phyloP scores from a whole-genome alignment of 257 asterid species.

The Hygrophila difformis region DNA sequence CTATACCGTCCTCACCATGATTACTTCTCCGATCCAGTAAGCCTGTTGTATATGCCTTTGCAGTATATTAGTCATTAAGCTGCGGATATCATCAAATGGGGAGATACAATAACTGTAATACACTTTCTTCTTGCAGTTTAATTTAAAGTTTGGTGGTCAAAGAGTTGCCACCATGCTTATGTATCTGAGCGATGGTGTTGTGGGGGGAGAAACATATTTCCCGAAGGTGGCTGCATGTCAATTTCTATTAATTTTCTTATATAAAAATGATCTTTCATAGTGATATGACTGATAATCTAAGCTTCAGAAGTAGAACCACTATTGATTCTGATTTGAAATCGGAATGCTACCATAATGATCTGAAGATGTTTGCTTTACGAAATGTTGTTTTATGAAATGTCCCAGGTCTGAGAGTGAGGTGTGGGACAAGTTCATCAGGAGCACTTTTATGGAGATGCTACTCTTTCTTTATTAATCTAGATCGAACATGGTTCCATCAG shows the following conservation, averaged over 20 bases:
- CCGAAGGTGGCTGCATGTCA: constrained; percentile 34
- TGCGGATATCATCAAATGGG: not conserved
- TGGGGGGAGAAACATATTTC: constrained; percentile 71
- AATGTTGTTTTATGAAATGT: no score
- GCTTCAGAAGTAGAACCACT: not conserved
- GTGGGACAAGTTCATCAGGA: no score
- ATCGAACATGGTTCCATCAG: no score
- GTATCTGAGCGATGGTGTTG: constrained; percentile 64
- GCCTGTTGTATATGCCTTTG: constrained; percentile 11
- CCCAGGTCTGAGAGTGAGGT: no score
- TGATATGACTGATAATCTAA: not conserved
- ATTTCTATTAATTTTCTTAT: constrained; percentile 10
- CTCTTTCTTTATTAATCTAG: no score
- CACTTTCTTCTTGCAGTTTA: constrained; percentile 37
- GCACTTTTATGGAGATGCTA: no score
- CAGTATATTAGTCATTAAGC: not conserved
- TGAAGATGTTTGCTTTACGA: not conserved
- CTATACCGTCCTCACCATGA: constrained; percentile 76
- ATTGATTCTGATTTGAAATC: not conserved
- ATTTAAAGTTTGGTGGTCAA: constrained; percentile 61
- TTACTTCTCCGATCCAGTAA: constrained; percentile 72
- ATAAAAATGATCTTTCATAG: not conserved
- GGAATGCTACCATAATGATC: not conserved
- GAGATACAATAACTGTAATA: constrained; percentile 8
- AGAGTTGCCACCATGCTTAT: constrained; percentile 69